Evolutionary conservation across 805 yeast species (phyloP), one percentile per base, ranked within the genome.

Genomic region (Metschnikowia arizonensis): DNA sequence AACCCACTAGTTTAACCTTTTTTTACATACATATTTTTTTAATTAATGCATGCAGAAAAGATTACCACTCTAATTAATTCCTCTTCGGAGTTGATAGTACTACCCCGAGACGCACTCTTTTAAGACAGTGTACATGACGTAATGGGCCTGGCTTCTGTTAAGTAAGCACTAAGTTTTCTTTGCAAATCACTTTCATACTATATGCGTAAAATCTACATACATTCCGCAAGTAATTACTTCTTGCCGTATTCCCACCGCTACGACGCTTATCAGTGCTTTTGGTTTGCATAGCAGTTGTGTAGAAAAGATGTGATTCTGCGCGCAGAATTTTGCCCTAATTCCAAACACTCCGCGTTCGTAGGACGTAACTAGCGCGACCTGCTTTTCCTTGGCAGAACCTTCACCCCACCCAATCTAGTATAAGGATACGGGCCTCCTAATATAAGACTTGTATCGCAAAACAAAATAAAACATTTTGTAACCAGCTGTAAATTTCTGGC

Each of bases 41-140:
- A 19, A 15, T 9, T 5, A 5, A 5, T 30, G 19, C 11, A 9
- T 15, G 19, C 26, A 5, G 17, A 8, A 9, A 14, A n/a, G 36
- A 21, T 12, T 12, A 34, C 10, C 18, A 18, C n/a, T 17, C 11
- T n/a, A 3, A 10, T 14, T 23, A 9, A 10, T 23, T 19, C 23
- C 23, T 24, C 29, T 32, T 34, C 33, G 40, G 33, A 37, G 25
- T 37, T 7, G 33, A 18, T 28, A 5, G 12, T 19, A 15, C 33
- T 12, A 18, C 40, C 25, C 40, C 40, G 33, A 37, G 26, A 18
- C 40, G 40, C 40, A 33, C 38, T 23, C 21, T n/a, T 9, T 37
- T 37, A 11, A 29, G 33, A 26, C 17, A 8, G 18, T 26, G n/a
- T 37, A 33, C 40, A 37, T 37, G 40, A 37, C 19, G 29, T 24